Evolutionary conservation across 75 land plant genomes (phyloP), one percentile per base, ranked within the genome.

Genomic region (Sequoiadendron giganteum): DNA sequence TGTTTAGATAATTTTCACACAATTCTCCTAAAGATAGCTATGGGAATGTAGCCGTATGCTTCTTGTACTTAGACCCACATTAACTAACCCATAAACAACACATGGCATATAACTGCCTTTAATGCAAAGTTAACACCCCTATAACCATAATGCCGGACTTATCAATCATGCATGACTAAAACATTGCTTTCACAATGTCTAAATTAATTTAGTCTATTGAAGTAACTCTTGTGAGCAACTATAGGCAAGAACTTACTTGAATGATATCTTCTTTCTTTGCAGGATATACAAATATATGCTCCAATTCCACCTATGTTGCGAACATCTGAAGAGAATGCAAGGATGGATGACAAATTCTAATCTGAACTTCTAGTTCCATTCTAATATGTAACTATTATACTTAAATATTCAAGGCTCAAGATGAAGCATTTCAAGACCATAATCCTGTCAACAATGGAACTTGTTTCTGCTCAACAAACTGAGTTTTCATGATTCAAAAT

Each of bases 271-370:
- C 9, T 13, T 73, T 73, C 34, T 30, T 30, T 73, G 77, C 77
- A 73, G 77, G 77, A 73, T 30, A 32, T 73, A 73, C 38, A 34
- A 73, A 73, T 73, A 32, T 73, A 10, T 73, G 77, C 77, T 32
- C 77, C 77, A 10, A 30, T 10, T 73, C 77, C 34, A 73, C 77
- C 77, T 73, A 73, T 73, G 38, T 73, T 73, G 77, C 77, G 28
- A 73, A 73, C 77, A 73, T 10, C 38, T 73, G 77, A 73, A 32
- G 77, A 73, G 77, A 73, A 32, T 73, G 38, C 77, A 73, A 73
- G 77, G 15, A 73, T 73, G 36, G 77, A 73, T 34, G 38, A 73
- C 38, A 34, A 34, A 73, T 11, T 73, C 77, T 73, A 15, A 73
- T 34, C 36, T 2, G 2, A 16, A 34, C 38, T 73, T 73, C 3